phyloP scores from a whole-genome alignment of 2,329 filamentous ascomycete genomes.

The Fusarium nisikadoi region DNA sequence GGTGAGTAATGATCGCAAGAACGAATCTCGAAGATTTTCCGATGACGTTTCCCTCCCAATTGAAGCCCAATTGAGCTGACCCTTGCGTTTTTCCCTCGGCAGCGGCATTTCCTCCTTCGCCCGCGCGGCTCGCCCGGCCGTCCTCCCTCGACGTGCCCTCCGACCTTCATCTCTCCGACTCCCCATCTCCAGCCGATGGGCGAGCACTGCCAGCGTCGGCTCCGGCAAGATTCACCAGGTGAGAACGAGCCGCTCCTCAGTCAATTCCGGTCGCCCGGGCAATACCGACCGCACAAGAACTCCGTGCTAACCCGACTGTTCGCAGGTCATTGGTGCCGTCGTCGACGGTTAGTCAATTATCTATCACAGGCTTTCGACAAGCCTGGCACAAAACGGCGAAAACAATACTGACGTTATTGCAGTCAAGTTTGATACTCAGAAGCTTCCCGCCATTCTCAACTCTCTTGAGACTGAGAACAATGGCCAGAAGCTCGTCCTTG shows the following conservation, averaged over 20 bases:
- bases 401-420: constrained; percentile 48
- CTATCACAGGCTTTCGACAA: constrained; percentile 17
- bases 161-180: constrained; percentile 67
- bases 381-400: constrained; percentile 4
- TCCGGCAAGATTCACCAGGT: constrained; percentile 78
- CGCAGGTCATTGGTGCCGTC: constrained; percentile 97
- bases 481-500: constrained; percentile 92
- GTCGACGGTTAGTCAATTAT: constrained; percentile 83
- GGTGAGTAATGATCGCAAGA: constrained; percentile 65
- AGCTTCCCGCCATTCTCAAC: constrained; percentile 97
- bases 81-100: constrained; percentile 46
- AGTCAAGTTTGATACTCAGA: constrained; percentile 97
- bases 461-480: constrained; percentile 92
- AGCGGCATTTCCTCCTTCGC: constrained; percentile 75
- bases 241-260: constrained; percentile 45
- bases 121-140: constrained; percentile 70
- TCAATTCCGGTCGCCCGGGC: constrained; percentile 40
- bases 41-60: constrained; percentile 51
- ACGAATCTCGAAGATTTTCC: constrained; percentile 43
- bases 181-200: constrained; percentile 67
- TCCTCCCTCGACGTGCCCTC: constrained; percentile 66
- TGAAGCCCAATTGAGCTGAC: constrained; percentile 61
- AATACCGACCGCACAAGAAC: constrained; percentile 21
- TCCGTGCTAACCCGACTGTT: constrained; percentile 37
- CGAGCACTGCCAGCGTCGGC: constrained; percentile 67